These are phyloP conservation scores for Stylosanthes scabra DNA, from an alignment of 331 rosid species.

Conservation along the genomic window DNA sequence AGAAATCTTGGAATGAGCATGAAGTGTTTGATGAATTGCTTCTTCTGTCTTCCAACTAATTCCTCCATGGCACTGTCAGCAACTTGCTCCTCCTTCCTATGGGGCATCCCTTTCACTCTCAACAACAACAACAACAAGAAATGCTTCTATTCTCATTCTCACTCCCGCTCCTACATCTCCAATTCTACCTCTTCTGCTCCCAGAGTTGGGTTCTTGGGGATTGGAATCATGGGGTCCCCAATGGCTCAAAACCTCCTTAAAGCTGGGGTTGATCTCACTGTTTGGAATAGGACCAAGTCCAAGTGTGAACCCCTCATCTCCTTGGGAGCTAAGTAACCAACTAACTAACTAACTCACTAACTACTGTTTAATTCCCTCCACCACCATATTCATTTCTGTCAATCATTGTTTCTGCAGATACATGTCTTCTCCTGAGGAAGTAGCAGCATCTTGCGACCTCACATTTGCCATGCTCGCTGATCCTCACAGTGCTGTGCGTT, in stretches of 20 bases:
- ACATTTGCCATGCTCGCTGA: slow-evolving; percentile 99
- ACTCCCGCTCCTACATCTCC: slow-evolving; percentile 44
- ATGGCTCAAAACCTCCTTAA: slow-evolving; percentile 82
- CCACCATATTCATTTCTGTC: too few species aligned
- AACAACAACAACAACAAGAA: too few species aligned
- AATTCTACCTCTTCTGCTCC: slow-evolving; percentile 29
- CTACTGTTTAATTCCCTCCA: too few species aligned
- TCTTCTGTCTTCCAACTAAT: slow-evolving; percentile 40
- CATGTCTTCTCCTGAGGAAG: slow-evolving; percentile 83
- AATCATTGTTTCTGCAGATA: slow-evolving; percentile 60
- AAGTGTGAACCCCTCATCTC: slow-evolving; percentile 86
- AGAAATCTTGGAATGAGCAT: not conserved
- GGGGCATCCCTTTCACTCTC: slow-evolving; percentile 32
- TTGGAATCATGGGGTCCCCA: slow-evolving; percentile 90
- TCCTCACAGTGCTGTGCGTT: slow-evolving; percentile 94
- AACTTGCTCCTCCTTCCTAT: slow-evolving; percentile 42
- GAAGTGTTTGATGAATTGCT: not conserved
- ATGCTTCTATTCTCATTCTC: too few species aligned
- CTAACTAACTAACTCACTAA: too few species aligned
- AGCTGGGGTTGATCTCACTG: slow-evolving; percentile 84
- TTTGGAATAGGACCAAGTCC: slow-evolving; percentile 97
- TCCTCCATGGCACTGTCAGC: slow-evolving; percentile 60
- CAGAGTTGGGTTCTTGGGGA: slow-evolving; percentile 71
- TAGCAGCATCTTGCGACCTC: slow-evolving; percentile 91
- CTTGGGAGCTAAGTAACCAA: slow-evolving; percentile 83